Evolutionary conservation across 305 asterid genomes (phyloP), one percentile per base, ranked within the genome.

Genomic region (Fraxinus platypoda): DNA sequence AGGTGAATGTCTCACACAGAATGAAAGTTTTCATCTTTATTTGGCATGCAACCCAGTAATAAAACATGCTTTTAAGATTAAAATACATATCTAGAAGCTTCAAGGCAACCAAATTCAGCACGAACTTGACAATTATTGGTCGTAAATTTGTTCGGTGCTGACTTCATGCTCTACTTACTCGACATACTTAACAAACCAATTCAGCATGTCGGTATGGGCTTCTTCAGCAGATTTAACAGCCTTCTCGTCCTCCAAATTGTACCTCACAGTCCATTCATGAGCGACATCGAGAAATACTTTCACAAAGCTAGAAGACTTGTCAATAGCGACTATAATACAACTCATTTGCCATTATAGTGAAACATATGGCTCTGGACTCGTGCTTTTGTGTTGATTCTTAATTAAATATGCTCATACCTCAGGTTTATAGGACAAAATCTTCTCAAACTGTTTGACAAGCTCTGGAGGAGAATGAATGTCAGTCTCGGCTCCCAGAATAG

Each of bases 251-350:
- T 86, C 90, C 37, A 19, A 37, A 12, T 82, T 81, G 88, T 91
- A 89, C 83, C 92, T 84, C 82, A 88, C 83, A 0, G 91, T 79
- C 92, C 92, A 89, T 37, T 91, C 94, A 57, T 90, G 94, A 43
- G 74, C 78, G 31, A 83, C 86, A 17, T 91, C 91, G 4, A 87
- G 86, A 80, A 84, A 91, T 26, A 91, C 82, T 82, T 88, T 89
- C 87, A 86, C 89, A 78, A 87, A 84, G 82, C 88, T 75, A 12
- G 38, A 54, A 78, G 35, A 21, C n/a, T 12, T 9, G 74, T 12
- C n/a, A 68, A 17, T 68, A 26, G 74, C 9, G 13, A 64, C 6
- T 25, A 23, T 2, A 23, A 46, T 13, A 46, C 57, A 46, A 46
- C 19, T 46, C 57, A 46, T 46, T 46, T 46, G 19, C 57, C 57